Evolutionary conservation across 2,329 filamentous ascomycete species (phyloP).

Genomic region (Penicillium sp.): DNA sequence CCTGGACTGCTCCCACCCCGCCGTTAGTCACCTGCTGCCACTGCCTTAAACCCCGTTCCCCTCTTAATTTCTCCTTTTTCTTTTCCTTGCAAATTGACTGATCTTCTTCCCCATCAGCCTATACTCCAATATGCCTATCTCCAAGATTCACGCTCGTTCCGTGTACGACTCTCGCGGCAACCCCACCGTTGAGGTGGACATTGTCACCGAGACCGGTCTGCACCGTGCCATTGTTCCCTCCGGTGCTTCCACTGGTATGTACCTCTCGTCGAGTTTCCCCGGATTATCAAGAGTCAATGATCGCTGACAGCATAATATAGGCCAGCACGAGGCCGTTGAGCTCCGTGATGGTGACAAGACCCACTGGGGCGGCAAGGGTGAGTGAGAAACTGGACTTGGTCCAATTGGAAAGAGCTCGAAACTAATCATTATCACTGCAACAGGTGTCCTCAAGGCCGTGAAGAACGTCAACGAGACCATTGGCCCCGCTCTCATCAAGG

Average conservation of each 20-base stretch:
- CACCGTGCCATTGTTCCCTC: conserved; percentile 97
- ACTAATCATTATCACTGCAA: conserved; percentile 1
- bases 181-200: conserved; percentile 97
- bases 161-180: conserved; percentile 99
- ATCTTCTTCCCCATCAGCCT: conserved; percentile 22
- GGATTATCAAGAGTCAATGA: neutral
- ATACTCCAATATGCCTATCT: conserved; percentile 70
- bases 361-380: conserved; percentile 81
- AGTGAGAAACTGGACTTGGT: conserved; percentile 17
- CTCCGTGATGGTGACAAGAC: conserved; percentile 84
- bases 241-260: conserved; percentile 86
- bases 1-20: conserved; percentile 17
- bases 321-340: conserved; percentile 86
- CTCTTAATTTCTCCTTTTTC: conserved; percentile 14
- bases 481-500: conserved; percentile 75
- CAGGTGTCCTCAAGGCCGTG: conserved; percentile 71
- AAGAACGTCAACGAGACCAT: conserved; percentile 80
- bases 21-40: conserved; percentile 29
- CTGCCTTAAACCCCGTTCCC: conserved; percentile 18
- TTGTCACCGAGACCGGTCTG: conserved; percentile 91
- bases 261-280: neutral
- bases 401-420: neutral
- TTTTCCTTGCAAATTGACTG: conserved; percentile 24
- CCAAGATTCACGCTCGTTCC: conserved; percentile 84
- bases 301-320: conserved; percentile 44